Conservation (phyloP, 306 rosid genomes). For the Vigna nakashimae region DNA sequence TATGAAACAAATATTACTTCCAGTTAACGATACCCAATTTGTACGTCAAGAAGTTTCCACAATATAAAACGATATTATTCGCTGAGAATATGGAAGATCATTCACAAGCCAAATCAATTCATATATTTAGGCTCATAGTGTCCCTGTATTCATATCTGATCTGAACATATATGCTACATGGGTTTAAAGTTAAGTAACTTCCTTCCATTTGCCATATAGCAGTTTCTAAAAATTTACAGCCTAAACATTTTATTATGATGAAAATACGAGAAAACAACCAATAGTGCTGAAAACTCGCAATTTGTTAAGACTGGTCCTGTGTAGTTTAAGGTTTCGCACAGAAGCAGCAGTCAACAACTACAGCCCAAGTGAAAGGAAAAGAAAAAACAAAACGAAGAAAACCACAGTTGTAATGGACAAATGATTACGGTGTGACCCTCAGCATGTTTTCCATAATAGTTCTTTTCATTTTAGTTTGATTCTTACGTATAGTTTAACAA, state of each 20-base stretch:
- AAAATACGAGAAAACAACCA: constrained; percentile 6
- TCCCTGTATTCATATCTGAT: constrained; percentile 15
- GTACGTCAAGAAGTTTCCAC: not conserved
- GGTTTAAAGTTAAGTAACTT: not conserved
- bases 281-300: constrained; percentile 18
- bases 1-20: not conserved
- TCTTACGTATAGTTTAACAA: constrained; percentile 10
- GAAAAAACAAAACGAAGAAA: constrained; percentile 16
- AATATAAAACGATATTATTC: not conserved
- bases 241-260: not conserved
- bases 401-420: constrained; percentile 2
- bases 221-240: constrained; percentile 5
- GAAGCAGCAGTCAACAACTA: not conserved
- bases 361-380: not conserved
- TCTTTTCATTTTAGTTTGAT: constrained; percentile 20
- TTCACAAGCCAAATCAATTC: not conserved
- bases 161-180: not conserved
- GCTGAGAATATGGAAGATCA: not conserved
- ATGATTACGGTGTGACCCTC: not conserved
- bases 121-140: not conserved
- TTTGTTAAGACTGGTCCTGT: not conserved
- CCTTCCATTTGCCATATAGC: not conserved
- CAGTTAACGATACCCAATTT: not conserved
- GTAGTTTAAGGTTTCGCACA: constrained; percentile 3
- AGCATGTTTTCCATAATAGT: constrained; percentile 20